Base-by-base conservation (phyloP, 1,284 basidiomycete genomes). In the Mycena sp. region DNA sequence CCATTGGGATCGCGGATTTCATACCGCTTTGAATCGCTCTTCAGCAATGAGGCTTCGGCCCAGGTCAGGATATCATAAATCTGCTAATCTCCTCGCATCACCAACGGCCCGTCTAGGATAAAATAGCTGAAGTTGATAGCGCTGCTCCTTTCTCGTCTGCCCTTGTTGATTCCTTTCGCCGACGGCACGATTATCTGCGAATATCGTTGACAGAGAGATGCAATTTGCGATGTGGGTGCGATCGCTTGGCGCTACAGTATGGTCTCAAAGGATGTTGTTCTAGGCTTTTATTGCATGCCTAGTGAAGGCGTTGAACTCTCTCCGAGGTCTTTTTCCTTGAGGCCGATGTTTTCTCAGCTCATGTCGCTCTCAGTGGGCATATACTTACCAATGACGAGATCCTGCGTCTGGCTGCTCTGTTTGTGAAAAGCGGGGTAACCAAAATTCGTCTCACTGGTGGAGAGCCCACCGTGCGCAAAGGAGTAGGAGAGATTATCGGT, bases 251-350 rank as follows among this genome's bases (percentile, higher is more conserved):
- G 19, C 16, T n/a, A n/a, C n/a, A n/a, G n/a, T n/a, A n/a, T 44
- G 25, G 32, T 48, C 46, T 57, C 41, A 35, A 51, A 21, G 7
- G 32, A 53, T 63, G 58, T 51, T 40, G 21, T 19, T 11, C 23
- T 67, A 93, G 92, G 92, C 71, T 92, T 93, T 71, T 96, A 96
- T 73, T 96, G 94, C 72, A 96, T 96, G 94, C 94, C 94, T 2
- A 87, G 83, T 60, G 88, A 93, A 70, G 94, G 94, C 35, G 80
- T 94, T 1, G 85, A 90, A 52, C 81, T 96, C 21, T 91, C 92
- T 10, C 93, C 93, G 2, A 79, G 55, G 63, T 65, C 11, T 14
- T 45, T 54, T 0, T 43, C 29, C 4, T 45, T 12, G 23, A 37
- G 35, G 10, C 32, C n/a, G 28, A 29, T 3, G 7, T 7, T 21